These are phyloP conservation scores for Hibiscus trionum DNA, from an alignment of 345 rosid species.

Conservation along the genomic window DNA sequence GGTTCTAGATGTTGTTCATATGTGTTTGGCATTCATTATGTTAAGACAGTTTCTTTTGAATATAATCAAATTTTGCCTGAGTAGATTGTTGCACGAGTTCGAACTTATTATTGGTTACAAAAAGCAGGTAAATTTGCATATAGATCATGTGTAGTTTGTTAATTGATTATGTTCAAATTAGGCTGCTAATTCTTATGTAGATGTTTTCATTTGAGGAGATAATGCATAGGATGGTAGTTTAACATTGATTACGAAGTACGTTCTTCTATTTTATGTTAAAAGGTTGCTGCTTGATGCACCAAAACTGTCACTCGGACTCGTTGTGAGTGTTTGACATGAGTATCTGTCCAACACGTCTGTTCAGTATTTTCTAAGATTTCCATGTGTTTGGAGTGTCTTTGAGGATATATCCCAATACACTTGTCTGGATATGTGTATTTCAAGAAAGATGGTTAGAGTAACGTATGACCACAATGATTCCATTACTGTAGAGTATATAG, in stretches of 20 bases:
- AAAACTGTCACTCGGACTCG: not conserved
- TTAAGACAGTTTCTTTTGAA: not conserved
- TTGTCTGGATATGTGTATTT: not conserved
- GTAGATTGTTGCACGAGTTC: not conserved
- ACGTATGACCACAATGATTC: not conserved
- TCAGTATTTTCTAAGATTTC: not conserved
- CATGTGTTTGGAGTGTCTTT: not conserved
- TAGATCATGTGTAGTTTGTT: not conserved
- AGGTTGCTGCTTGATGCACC: not conserved
- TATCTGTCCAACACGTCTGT: not conserved
- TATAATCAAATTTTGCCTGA: not conserved
- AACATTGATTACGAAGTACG: not conserved
- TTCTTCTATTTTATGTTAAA: not conserved
- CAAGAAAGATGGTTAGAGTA: not conserved
- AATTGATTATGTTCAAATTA: not conserved
- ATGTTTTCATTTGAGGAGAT: not conserved
- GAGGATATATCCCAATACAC: not conserved
- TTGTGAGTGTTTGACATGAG: not conserved
- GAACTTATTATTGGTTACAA: not conserved
- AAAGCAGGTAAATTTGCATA: not conserved
- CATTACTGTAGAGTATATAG: no score
- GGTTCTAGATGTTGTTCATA: not conserved
- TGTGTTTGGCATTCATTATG: not conserved
- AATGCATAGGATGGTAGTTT: not conserved
- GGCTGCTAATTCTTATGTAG: not conserved